Evolutionary conservation across 441 rosid genomes (phyloP), one percentile per base, ranked within the genome.

Genomic region (Sinapis alba): DNA sequence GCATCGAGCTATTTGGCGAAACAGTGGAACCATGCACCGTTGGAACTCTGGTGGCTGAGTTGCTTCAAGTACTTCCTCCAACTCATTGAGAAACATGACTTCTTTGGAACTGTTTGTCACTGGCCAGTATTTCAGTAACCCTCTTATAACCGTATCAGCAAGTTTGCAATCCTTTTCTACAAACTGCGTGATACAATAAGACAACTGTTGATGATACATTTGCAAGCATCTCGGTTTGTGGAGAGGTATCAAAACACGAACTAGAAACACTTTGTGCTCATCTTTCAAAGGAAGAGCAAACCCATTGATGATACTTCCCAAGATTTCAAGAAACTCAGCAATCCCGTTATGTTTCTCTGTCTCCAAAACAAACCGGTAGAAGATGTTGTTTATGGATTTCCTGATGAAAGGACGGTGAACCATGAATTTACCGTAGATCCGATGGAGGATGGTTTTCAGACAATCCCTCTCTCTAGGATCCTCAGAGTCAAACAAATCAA

Each of bases 401-500:
- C 96, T 83, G 64, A 90, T 88, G 79, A 81, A 88, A 16, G 96
- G 91, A 6, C 93, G 91, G 50, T 90, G 91, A 23, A 89, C 91
- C 92, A 89, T 89, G 74, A 87, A 87, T 62, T 89, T 89, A 13
- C 94, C 92, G 62, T 89, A 89, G 79, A 83, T 86, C 50, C 90
- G 88, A 72, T 89, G 94, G 27, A 89, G 89, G 71, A 89, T 84
- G 10, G 92, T 87, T 74, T 89, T 89, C 72, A 89, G 62, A 60
- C 85, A 87, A 65, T 89, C 94, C 56, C 92, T 89, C 72, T 89
- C 92, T 79, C 90, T 84, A n/a, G 94, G 91, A 86, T 89, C 94
- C 74, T 89, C 94, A 7, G 92, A 89, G 67, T 89, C 92, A 73
- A 89, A 90, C 38, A 90, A 84, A 72, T 90, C 95, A 19, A 90